Evolutionary conservation across 2,329 filamentous ascomycete species (phyloP), one percentile per base, ranked within the genome.

Genomic region (Beauveria brongniartii): DNA sequence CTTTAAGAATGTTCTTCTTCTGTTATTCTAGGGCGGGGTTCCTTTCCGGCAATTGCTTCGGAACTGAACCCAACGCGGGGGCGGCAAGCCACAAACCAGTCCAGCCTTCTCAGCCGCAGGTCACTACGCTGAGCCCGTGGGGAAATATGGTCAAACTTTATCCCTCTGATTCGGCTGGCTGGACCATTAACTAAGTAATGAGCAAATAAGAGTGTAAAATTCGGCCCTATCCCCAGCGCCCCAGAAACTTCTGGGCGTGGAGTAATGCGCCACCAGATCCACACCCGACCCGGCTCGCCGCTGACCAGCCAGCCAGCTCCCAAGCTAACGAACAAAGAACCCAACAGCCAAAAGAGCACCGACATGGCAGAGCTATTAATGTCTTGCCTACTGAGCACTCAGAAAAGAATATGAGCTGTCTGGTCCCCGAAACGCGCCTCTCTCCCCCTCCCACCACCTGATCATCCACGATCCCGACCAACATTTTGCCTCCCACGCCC

Each of bases 221-320:
- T 37, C 34, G 34, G 34, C 34, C 34, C 34, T 37, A 14, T 37
- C 34, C 34, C 14, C 12, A 34, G 12, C 20, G 20, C 51, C 51
- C 51, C 34, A 22, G 20, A n/a, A 22, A 43, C 28, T 12, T 20
- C 28, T 41, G 18, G 44, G 34, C 24, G 12, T 14, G 5, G n/a
- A 51, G 28, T 46, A 6, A 18, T 20, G 55, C 55, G 55, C 55
- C 55, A 58, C 46, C 34, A 58, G 55, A 58, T 58, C 55, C 55
- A 58, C 55, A 40, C 34, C 44, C 55, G 30, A 30, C 16, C 26
- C 28, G 34, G 34, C 37, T 43, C 30, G 30, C 30, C 34, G 34
- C 34, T 37, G 34, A 37, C 34, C 34, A 37, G 30, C 30, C 30
- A 34, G 30, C 46, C 37, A 30, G 24, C 34, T 34, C 22, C 22